Evolutionary conservation across 768 basidiomycete species (phyloP).

Genomic region (Boletus reticulatus): DNA sequence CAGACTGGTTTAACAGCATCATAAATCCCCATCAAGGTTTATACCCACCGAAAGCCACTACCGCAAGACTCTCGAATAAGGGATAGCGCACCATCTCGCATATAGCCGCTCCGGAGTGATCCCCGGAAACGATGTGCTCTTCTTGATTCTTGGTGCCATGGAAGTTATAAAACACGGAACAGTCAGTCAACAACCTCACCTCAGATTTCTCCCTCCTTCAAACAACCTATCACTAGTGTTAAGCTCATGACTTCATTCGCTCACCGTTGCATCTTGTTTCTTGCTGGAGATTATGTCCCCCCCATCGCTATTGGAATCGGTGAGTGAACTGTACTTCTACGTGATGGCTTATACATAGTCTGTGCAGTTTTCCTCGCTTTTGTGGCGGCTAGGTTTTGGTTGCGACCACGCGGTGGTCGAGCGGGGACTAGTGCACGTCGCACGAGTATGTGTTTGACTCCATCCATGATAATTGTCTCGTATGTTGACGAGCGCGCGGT

Average conservation of each 20-base stretch:
- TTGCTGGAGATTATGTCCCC: background rate
- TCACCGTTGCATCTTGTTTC: background rate
- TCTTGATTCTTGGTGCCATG: too few species aligned
- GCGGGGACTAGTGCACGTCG: background rate
- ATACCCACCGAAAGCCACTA: too few species aligned
- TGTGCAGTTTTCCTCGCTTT: constrained; percentile 1
- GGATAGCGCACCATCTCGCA: too few species aligned
- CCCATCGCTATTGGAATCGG: background rate
- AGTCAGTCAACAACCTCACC: too few species aligned
- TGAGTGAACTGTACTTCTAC: background rate
- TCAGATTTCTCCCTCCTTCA: background rate
- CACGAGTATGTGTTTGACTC: background rate
- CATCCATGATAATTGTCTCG: background rate
- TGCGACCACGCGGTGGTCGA: too few species aligned
- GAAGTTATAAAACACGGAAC: too few species aligned
- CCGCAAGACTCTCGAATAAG: too few species aligned
- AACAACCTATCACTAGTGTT: background rate
- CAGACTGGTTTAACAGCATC: too few species aligned
- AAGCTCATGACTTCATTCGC: background rate
- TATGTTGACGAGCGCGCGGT: background rate
- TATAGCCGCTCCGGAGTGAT: too few species aligned
- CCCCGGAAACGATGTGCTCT: too few species aligned
- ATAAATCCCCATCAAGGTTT: too few species aligned
- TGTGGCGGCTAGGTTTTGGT: background rate
- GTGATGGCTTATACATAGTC: background rate